These are phyloP conservation scores for Abrus precatorius DNA, from an alignment of 306 rosid genomes.

Conservation along the genomic window DNA sequence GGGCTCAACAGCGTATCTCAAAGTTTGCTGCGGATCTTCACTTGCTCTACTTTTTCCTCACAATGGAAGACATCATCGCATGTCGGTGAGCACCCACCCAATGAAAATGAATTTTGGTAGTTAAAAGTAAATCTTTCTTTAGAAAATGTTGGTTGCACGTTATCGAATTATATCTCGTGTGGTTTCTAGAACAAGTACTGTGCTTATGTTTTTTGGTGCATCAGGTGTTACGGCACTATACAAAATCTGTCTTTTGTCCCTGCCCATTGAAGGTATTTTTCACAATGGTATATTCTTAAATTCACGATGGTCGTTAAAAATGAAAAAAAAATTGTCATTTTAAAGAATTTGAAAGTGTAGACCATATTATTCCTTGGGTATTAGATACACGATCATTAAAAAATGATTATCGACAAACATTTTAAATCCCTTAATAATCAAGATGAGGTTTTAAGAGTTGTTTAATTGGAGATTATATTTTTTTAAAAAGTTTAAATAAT, in stretches of 20 bases:
- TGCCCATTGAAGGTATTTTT: slow-evolving; percentile 7
- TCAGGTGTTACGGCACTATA: slow-evolving; percentile 20
- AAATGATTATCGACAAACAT: not conserved
- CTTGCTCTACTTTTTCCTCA: slow-evolving; percentile 9
- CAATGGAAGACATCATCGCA: not conserved
- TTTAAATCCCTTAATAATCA: not conserved
- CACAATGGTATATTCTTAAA: not conserved
- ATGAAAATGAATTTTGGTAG: not conserved
- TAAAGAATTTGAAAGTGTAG: not conserved
- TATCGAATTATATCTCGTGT: not conserved
- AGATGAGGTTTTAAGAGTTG: not conserved
- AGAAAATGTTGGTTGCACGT: slow-evolving; percentile 1
- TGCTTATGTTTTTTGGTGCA: not conserved
- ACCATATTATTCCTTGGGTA: not conserved
- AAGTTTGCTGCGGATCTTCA: slow-evolving; percentile 20
- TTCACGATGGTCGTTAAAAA: not conserved
- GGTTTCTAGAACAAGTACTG: slow-evolving; percentile 23
- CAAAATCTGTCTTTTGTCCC: slow-evolving; percentile 3
- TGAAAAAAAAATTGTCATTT: not conserved
- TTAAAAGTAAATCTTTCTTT: not conserved
- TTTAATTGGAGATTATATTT: not conserved
- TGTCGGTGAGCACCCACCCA: slow-evolving; percentile 20
- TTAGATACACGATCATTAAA: not conserved
- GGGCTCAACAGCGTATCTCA: slow-evolving; percentile 18
- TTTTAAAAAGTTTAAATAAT: not conserved